Evolutionary conservation across 2,329 filamentous ascomycete species (phyloP).

Genomic region (Penicillium sp.): DNA sequence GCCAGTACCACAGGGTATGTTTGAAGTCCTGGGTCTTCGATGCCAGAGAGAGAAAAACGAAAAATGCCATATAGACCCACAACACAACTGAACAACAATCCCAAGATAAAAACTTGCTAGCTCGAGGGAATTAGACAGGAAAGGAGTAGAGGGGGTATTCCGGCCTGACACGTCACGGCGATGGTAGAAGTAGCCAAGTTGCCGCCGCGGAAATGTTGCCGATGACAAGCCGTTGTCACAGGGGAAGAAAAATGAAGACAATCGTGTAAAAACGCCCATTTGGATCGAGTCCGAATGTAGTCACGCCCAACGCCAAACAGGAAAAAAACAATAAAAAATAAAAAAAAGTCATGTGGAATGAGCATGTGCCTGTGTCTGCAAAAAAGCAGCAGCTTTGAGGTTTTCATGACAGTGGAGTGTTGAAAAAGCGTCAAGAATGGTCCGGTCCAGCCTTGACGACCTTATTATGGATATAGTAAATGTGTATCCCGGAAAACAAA

Average conservation of each 20-base stretch:
- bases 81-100: neutral
- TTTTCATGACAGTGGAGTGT: slow-evolving; percentile 16
- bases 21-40: slow-evolving; percentile 22
- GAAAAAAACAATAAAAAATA: slow-evolving; percentile 4
- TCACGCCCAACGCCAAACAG: slow-evolving; percentile 8
- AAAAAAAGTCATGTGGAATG: slow-evolving; percentile 17
- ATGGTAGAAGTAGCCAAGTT: slow-evolving; percentile 15
- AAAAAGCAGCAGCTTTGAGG: slow-evolving; percentile 7
- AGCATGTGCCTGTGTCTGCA: slow-evolving; percentile 2
- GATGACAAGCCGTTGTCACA: slow-evolving; percentile 5
- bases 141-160: neutral
- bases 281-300: slow-evolving; percentile 5
- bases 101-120: slow-evolving; percentile 6
- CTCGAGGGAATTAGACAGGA: neutral
- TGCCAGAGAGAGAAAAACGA: slow-evolving; percentile 18
- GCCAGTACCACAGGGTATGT: slow-evolving; percentile 14
- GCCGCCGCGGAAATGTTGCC: neutral
- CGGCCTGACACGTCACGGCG: slow-evolving; percentile 9
- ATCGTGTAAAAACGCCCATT: slow-evolving; percentile 1
- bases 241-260: neutral
- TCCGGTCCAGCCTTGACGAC: slow-evolving; percentile 35
- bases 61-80: neutral
- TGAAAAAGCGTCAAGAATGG: slow-evolving; percentile 25
- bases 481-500: slow-evolving; percentile 14
- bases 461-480: slow-evolving; percentile 22